Evolutionary conservation across 2,329 filamentous ascomycete genomes (phyloP), one percentile per base, ranked within the genome.

Genomic region (Capronia coronata): DNA sequence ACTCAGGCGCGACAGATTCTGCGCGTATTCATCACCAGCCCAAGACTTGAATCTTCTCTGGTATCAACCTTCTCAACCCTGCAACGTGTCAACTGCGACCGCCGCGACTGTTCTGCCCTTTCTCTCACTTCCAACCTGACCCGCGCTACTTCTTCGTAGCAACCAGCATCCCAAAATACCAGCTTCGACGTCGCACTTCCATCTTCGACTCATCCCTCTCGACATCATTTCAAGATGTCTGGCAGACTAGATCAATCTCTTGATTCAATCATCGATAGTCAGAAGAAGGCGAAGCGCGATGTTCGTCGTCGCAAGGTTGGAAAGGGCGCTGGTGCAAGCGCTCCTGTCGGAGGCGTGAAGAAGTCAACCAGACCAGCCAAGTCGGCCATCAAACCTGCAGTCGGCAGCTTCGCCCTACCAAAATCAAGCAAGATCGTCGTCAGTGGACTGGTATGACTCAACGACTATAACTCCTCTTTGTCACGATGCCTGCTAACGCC

Each of bases 391-490:
- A 73, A 73, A 72, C 73, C 79, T 54, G 73, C 76, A 35, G 80
- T 86, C 55, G 78, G 80, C 62, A 78, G 79, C 52, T 71, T 78
- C 50, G 71, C 75, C 59, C 69, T 72, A 54, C 74, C 75, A 63
- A 82, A 81, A 65, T 88, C 94, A 62, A 94, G 88, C 78, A 97
- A 96, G 76, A 91, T 97, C 74, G 87, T 95, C 71, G 91, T 98
- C 74, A 95, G 88, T 84, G 94, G 94, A 76, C 80, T 98, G 78
- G 90, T 96, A 84, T 72, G 89, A n/a, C 8, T 72, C 57, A 9
- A 27, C 25, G 19, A 27, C 25, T 21, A 22, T n/a, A 16, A 23
- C 16, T 27, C 23, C 29, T 11, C 11, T 32, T 22, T 29, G 1
- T 21, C 46, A 29, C 29, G 23, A 13, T 19, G 29, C 2, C 47